Conservation (phyloP, 495 filamentous ascomycete genomes). For the Podospora anserina region DNA sequence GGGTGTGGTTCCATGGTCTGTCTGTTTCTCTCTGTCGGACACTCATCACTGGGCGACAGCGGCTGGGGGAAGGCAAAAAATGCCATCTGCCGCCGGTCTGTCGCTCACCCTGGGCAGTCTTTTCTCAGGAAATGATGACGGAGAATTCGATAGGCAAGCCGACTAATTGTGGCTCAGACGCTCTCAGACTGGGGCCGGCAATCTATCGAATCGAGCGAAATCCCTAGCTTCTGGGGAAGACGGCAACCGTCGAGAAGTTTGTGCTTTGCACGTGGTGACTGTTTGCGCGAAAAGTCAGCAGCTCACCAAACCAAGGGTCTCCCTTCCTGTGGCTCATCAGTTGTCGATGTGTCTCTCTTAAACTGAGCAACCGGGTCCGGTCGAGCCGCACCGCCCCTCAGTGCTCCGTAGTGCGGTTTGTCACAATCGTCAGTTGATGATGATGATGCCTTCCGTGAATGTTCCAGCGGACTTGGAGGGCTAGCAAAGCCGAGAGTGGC, state of each 20-base stretch:
- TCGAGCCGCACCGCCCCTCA: not conserved
- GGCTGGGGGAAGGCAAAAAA: constrained; percentile 26
- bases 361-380: not conserved
- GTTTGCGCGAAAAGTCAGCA: not conserved
- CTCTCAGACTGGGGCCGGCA: not conserved
- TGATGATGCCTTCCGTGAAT: not conserved
- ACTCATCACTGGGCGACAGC: constrained; percentile 13
- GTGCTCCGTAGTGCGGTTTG: no score
- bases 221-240: constrained; percentile 3
- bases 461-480: not conserved
- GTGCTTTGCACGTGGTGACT: not conserved
- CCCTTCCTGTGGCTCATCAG: not conserved
- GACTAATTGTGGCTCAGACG: not conserved
- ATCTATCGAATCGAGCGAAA: not conserved
- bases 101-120: not conserved
- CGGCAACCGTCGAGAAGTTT: not conserved
- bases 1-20: constrained; percentile 1
- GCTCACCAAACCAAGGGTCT: not conserved
- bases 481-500: not conserved
- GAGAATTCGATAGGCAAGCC: not conserved
- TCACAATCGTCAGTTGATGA: not conserved
- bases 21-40: constrained; percentile 4
- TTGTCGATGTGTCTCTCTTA: no score
- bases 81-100: constrained; percentile 7
- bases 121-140: not conserved